Base-by-base conservation (phyloP, 2,329 filamentous ascomycete species). In the Elsinoe australis region DNA sequence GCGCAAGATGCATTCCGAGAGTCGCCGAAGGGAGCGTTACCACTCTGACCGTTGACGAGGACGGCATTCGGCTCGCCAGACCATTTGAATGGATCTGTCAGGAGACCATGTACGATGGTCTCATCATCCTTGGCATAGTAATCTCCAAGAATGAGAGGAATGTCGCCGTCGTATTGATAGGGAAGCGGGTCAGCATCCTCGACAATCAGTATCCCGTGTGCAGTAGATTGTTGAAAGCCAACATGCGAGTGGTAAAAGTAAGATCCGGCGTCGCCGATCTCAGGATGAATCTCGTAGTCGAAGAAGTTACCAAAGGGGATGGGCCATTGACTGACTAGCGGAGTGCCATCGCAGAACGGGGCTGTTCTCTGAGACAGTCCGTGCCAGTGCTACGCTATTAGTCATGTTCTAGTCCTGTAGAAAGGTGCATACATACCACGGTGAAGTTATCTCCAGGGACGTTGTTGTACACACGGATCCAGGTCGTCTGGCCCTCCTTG, bases 301-400 rank as follows among this genome's bases (percentile, higher is more conserved):
- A 84, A 84, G 63, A 76, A 84, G 51, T 76, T 70, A 1, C 67
- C 62, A 0, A 78, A 71, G 0, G 76, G 72, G 29, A 84, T 82
- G 0, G 80, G 79, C 80, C 80, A 85, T 55, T 84, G 80, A 14
- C 72, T 72, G 15, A 48, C 45, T 1, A 75, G 61, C 0, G 79
- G 77, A 0, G 76, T 71, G 3, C 81, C 80, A 53, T 84, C 81
- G 1, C 79, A 78, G 61, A 82, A 84, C 0, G 78, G 78, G 0
- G 78, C 75, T 22, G 74, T 69, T 24, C 72, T 66, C 58, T 78
- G 75, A 10, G 71, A 73, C 6, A 85, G 67, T 9, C 81, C 81
- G 62, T 84, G 80, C 80, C 80, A 84, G 57, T 84, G 80, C 75
- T 82, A n/a, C n/a, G n/a, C n/a, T n/a, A n/a, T n/a, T n/a, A n/a